phyloP scores from a whole-genome alignment of 2,329 filamentous ascomycete genomes.

The Coniochaeta prunicola region DNA sequence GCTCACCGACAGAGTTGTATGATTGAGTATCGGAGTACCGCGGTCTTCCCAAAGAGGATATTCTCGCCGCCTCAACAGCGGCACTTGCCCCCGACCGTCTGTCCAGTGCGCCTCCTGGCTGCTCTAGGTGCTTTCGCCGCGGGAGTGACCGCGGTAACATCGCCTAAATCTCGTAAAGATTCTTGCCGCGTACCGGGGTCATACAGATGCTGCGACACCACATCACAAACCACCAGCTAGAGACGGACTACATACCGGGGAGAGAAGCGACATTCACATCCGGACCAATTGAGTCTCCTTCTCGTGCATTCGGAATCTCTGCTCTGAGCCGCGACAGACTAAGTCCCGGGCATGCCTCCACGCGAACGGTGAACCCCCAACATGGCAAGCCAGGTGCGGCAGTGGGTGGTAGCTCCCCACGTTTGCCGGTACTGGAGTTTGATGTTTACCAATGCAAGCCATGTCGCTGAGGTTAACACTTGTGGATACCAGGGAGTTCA shows the following conservation, averaged over 20 bases:
- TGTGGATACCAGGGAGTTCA: too few relatives aligned
- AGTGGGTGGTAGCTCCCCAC: too few relatives aligned
- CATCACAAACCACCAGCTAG: neutral
- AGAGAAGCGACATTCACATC: neutral
- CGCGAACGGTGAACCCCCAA: too few relatives aligned
- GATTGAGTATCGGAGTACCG: neutral
- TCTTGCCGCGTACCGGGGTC: neutral
- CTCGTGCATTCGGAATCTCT: neutral
- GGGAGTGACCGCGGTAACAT: constrained; percentile 1
- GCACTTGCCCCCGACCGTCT: neutral
- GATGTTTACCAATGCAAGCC: too few relatives aligned
- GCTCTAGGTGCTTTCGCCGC: neutral
- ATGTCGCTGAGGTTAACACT: too few relatives aligned
- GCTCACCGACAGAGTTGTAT: neutral
- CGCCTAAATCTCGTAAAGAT: neutral
- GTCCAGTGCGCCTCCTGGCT: neutral
- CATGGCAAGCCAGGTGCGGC: too few relatives aligned
- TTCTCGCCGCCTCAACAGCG: too few relatives aligned
- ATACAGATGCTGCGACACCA: neutral
- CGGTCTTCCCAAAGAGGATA: neutral
- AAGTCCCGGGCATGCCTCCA: too few relatives aligned
- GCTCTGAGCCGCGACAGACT: too few relatives aligned
- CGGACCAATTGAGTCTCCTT: neutral
- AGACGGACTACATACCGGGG: neutral
- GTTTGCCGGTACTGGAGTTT: too few relatives aligned